Base-by-base conservation (phyloP, 192 early-diverging fungal species). In the Backusella morwellensis region DNA sequence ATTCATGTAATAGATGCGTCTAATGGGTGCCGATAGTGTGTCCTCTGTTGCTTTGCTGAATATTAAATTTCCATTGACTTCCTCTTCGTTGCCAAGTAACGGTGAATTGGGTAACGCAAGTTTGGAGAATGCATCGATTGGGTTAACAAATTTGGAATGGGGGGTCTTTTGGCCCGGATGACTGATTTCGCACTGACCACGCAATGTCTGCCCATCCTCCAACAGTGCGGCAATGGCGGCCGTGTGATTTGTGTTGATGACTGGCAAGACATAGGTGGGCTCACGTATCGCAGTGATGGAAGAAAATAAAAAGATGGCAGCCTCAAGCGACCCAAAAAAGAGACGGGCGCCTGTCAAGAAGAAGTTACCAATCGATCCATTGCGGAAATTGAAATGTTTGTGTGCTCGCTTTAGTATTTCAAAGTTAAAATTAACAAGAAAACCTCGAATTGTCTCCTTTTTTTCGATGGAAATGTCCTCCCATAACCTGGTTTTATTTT, bases 361-460 rank as follows among this genome's bases (percentile, higher is more conserved):
- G 79, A 94, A 92, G 80, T 94, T 94, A 6, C 93, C 93, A 71
- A 94, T 92, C 19, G 86, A 87, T 35, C 91, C 93, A 54, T 91
- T 90, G 9, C 90, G 87, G 72, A 93, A 94, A 21, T 93, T 90
- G 75, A 93, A 94, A 1, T 81, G 81, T 41, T 88, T 88, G 38
- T 88, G 88, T 14, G 89, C 86, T 32, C 88, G 83, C 74, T 88
- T 90, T 42, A 92, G 81, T 34, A 92, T 87, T 77, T 92, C 86
- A 77, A 88, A 86, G 77, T 94, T 82, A 70, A 94, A 92, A 35
- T 88, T 82, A 56, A 88, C 85, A 36, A 94, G 76, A 77, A 94
- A 94, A 0, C 91, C 89, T 17, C 92, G 91, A 71, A 94, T 93
- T 1, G 91, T 89, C 68, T 89, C 90, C 67, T 89, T 87, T 70